phyloP scores from a whole-genome alignment of 306 rosid species.

The Heteromeles arbutifolia region DNA sequence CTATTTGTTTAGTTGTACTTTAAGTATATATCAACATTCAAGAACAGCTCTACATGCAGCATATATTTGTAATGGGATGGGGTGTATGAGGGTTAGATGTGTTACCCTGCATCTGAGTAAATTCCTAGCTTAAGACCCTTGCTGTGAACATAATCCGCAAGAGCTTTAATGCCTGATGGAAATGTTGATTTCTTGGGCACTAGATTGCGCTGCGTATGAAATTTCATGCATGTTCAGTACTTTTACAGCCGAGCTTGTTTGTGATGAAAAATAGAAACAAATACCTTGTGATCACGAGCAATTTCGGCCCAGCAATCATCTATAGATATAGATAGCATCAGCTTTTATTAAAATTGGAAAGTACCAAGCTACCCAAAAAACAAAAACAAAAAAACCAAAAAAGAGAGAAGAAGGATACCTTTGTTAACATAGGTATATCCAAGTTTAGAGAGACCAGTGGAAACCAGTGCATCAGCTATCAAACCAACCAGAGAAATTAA shows the following conservation, averaged over 20 bases:
- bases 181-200: constrained; percentile 77
- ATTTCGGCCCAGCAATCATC: constrained; percentile 99
- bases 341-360: neutral
- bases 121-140: constrained; percentile 95
- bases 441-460: constrained; percentile 81
- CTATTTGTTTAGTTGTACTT: neutral
- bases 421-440: constrained; percentile 83
- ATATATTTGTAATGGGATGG: neutral
- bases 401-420: constrained; percentile 34
- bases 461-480: constrained; percentile 84
- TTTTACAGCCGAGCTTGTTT: neutral
- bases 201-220: constrained; percentile 51
- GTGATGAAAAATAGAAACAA: neutral
- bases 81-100: neutral
- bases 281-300: constrained; percentile 58
- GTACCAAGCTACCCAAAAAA: neutral
- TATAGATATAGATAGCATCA: constrained; percentile 6
- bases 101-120: constrained; percentile 96
- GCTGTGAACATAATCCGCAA: constrained; percentile 84
- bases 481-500: constrained; percentile 10
- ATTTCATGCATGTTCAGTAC: neutral
- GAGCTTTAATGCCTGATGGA: constrained; percentile 87
- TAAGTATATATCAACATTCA: neutral
- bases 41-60: neutral
- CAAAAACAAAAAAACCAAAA: neutral